Base-by-base conservation (phyloP, 306 rosid species). In the Dryas drummondii region DNA sequence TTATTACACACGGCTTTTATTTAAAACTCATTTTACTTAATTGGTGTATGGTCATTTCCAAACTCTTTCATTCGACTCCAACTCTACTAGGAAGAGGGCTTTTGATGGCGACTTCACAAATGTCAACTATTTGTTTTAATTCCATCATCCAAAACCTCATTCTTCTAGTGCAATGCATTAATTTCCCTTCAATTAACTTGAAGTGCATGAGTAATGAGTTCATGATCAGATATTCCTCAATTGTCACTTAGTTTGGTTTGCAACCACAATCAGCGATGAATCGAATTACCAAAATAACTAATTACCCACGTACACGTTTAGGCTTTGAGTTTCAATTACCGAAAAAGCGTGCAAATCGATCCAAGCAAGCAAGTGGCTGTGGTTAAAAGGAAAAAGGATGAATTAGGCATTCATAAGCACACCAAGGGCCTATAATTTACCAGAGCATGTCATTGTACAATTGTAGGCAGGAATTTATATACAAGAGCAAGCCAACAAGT, bases 101-200 rank as follows among this genome's bases (percentile, higher is more conserved):
- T 53, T n/a, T n/a, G 72, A 80, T 54, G 11, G 66, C 19, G 71
- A 68, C 79, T 50, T 60, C 26, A 7, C 46, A 68, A 52, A 68
- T 19, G 73, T 80, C 76, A 75, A 74, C 80, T 68, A 74, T 44
- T 49, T 79, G 57, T 75, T 59, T 70, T 70, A 14, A 47, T 59
- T 73, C 37, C 37, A 32, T 32, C 37, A 32, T 55, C 59, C 59
- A 17, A 55, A 55, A 55, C 37, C 37, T 32, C 37, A 32, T 32
- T 32, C 37, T 32, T 55, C 26, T 7, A 17, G 27, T n/a, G 59
- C 37, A 32, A 32, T 32, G 37, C 37, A 32, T 32, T 32, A 32
- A 32, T 1, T 32, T 32, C 37, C 37, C 37, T 22, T 22, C 0
- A 22, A 32, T 32, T 32, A 32, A 32, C 3, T 32, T 32, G 37